Conservation (phyloP, 352 stramenopile genomes). For the Pythium dissotocum region DNA sequence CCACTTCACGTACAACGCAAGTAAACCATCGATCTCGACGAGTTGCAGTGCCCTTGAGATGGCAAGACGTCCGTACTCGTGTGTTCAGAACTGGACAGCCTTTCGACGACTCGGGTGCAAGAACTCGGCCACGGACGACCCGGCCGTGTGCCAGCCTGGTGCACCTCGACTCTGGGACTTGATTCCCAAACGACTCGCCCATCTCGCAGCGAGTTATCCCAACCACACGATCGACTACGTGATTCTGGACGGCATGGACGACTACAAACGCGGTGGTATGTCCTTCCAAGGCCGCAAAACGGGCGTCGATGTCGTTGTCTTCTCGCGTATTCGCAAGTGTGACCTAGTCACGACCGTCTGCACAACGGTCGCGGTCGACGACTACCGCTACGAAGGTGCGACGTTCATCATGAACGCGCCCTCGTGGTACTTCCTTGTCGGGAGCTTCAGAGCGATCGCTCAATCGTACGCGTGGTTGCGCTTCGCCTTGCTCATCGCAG, state of each 20-base stretch:
- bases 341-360: slow-evolving; percentile 12
- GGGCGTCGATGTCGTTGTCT: slow-evolving; percentile 1
- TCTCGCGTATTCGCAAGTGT: slow-evolving; percentile 16
- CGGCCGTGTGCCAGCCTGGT: neutral
- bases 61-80: slow-evolving; percentile 11
- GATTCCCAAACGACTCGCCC: neutral
- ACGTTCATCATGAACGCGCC: slow-evolving; percentile 29
- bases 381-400: slow-evolving; percentile 45
- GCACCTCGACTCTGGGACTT: slow-evolving; percentile 5
- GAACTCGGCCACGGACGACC: neutral
- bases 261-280: slow-evolving; percentile 3
- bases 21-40: slow-evolving; percentile 3
- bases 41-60: neutral
- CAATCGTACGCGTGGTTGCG: slow-evolving; percentile 41
- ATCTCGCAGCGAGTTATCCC: neutral
- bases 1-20: slow-evolving; percentile 31
- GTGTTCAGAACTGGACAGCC: slow-evolving; percentile 6
- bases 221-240: slow-evolving; percentile 12
- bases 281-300: slow-evolving; percentile 8
- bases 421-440: slow-evolving; percentile 36
- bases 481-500: slow-evolving; percentile 29
- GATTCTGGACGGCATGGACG: slow-evolving; percentile 10
- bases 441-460: slow-evolving; percentile 28
- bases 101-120: neutral
- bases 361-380: slow-evolving; percentile 41